Percentiles rank a stretch among this genome's conserved stretches.
Evolutionary conservation across 2,329 filamentous ascomycete genomes (phyloP).

Genomic region (Onygenales sp.): DNA sequence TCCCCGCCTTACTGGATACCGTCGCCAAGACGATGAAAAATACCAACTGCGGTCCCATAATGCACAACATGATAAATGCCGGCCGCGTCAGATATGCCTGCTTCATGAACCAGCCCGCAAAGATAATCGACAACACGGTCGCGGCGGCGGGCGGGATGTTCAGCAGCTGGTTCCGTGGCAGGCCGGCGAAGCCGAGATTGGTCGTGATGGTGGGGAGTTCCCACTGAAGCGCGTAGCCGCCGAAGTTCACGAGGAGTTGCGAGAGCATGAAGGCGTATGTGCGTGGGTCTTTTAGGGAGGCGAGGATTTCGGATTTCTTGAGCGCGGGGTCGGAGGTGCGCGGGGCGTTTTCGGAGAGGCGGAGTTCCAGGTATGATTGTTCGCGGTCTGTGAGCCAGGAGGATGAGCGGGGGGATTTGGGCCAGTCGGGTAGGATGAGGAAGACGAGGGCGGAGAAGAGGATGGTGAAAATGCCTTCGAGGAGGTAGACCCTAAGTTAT

Average conservation of each 20-base stretch:
- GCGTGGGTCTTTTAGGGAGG: constrained; percentile 23
- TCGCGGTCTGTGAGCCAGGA: constrained; percentile 31
- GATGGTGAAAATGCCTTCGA: constrained; percentile 36
- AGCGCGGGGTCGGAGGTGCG: constrained; percentile 29
- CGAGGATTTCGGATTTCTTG: constrained; percentile 25
- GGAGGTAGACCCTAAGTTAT: constrained; percentile 27
- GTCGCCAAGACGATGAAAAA: constrained; percentile 38
- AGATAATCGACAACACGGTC: constrained; percentile 30
- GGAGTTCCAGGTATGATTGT: constrained; percentile 31
- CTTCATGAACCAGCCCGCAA: constrained; percentile 32
- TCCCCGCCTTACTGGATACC: constrained; percentile 27
- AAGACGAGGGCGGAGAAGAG: constrained; percentile 30
- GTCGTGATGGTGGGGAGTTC: constrained; percentile 35
- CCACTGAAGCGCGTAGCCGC: constrained; percentile 36
- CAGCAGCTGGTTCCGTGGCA: constrained; percentile 37
- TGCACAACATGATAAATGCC: constrained; percentile 33
- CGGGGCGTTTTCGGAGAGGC: constrained; percentile 31
- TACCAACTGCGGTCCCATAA: constrained; percentile 28
- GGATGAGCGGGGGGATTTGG: constrained; percentile 29
- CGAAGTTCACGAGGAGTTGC: constrained; percentile 32
- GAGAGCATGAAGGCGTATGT: constrained; percentile 30
- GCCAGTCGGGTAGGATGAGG: constrained; percentile 36
- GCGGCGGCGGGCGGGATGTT: constrained; percentile 39
- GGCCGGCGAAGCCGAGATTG: constrained; percentile 31
- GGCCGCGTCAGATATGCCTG: constrained; percentile 32